Conservation (phyloP, 2,329 filamentous ascomycete genomes). For the Colletotrichum echinochloae region DNA sequence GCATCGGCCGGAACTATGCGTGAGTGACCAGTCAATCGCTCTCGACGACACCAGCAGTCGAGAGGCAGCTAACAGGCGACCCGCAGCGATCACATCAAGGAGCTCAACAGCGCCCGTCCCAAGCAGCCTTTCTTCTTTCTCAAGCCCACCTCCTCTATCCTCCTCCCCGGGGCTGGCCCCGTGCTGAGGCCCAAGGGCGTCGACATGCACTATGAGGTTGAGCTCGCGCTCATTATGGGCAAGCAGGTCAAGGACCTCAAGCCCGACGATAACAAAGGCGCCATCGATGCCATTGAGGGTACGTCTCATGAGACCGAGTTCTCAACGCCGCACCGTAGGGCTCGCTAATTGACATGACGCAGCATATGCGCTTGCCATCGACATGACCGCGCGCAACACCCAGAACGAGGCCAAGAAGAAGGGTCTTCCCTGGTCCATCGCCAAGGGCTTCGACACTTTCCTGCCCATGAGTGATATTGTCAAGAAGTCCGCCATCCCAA, state of each 20-base stretch:
- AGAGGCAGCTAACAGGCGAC: conserved; percentile 35
- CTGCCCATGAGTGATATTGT: conserved; percentile 87
- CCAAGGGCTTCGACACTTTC: conserved; percentile 99
- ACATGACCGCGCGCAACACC: conserved; percentile 96
- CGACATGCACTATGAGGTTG: conserved; percentile 93
- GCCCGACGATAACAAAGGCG: conserved; percentile 78
- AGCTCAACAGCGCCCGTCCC: conserved; percentile 87
- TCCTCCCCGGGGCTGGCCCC: conserved; percentile 81
- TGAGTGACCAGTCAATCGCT: conserved; percentile 57
- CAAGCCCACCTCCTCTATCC: conserved; percentile 89
- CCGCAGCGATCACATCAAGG: conserved; percentile 87
- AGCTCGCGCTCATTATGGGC: conserved; percentile 90
- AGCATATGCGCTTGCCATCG: conserved; percentile 92
- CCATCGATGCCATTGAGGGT: conserved; percentile 86
- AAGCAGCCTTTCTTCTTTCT: conserved; percentile 99
- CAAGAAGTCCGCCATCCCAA: conserved; percentile 80
- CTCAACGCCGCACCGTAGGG: not conserved
- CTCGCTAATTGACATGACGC: conserved; percentile 32
- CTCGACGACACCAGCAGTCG: conserved; percentile 46
- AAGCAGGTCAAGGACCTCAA: conserved; percentile 82
- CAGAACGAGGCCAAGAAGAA: conserved; percentile 98
- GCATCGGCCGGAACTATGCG: conserved; percentile 97
- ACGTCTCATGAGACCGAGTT: conserved; percentile 44
- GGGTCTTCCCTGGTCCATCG: conserved; percentile 94
- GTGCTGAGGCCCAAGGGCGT: conserved; percentile 86